Evolutionary conservation across 2,329 filamentous ascomycete species (phyloP), one percentile per base, ranked within the genome.

Genomic region (Talaromyces sp.): DNA sequence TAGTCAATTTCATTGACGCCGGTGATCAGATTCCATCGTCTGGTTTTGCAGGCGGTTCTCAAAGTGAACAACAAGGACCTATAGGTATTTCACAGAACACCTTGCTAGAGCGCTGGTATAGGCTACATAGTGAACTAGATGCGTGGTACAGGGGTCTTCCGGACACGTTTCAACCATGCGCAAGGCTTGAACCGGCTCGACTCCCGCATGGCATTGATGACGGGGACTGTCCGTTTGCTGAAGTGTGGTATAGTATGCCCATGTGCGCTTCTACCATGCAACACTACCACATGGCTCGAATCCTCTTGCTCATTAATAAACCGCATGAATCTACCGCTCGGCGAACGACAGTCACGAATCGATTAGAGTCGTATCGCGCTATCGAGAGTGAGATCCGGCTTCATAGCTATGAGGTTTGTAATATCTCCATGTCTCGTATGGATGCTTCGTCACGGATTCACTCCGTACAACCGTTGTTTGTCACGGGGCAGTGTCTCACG

Each of bases 221-320:
- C 21, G n/a, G n/a, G n/a, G 45, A 48, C 45, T 67, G 72, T 57
- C 75, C 75, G 58, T 81, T 80, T 68, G 77, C 70, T 0, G 82
- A 86, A 65, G 78, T 85, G 11, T 88, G 85, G 84, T 86, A 85
- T 67, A 83, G 81, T 59, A 77, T 86, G 0, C 81, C 84, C 0
- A 84, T 87, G 77, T 88, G 84, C 69, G 84, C 82, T 0, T 84
- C 84, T 2, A 83, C 84, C 1, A 87, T 77, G 69, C 75, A 77
- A 60, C 75, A 77, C 62, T 77, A 76, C 57, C 73, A 77, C 58
- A 75, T 77, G 69, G 73, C 73, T 9, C 71, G 73, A 25, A 74
- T 76, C 22, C 62, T 77, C 33, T 66, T 77, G 13, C 69, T 75
- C 31, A 71, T 75, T 61, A 76, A 77, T 60, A 76, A 76, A 58